phyloP scores from a whole-genome alignment of 768 basidiomycete species.

The Mycena venus region DNA sequence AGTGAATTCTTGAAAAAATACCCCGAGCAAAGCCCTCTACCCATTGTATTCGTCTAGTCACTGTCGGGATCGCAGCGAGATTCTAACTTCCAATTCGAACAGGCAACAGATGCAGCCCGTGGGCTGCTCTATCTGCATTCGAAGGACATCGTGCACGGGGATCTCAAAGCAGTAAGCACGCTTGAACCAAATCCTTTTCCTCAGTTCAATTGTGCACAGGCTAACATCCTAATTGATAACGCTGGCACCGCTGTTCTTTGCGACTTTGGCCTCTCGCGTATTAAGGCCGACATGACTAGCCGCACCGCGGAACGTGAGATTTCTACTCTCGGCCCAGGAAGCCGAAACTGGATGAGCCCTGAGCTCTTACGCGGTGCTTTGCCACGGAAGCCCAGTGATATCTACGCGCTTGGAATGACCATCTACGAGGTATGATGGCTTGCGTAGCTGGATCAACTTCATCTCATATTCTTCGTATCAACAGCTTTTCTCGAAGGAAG shows the following conservation, averaged over 20 bases:
- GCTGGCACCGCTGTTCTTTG: slow-evolving; percentile 24
- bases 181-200: neutral
- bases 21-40: slow-evolving; percentile 3
- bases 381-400: slow-evolving; percentile 30
- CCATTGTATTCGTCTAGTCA: neutral
- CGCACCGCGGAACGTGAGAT: neutral
- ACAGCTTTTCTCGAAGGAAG: neutral
- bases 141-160: slow-evolving; percentile 15
- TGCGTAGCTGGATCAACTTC: neutral
- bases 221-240: slow-evolving; percentile 29
- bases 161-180: neutral
- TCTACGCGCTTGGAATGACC: slow-evolving; percentile 41
- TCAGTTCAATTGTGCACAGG: neutral
- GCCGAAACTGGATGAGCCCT: slow-evolving; percentile 37
- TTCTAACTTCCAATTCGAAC: neutral
- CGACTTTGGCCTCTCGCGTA: slow-evolving; percentile 32
- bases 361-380: slow-evolving; percentile 29
- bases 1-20: slow-evolving; percentile 17
- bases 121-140: slow-evolving; percentile 26
- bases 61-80: neutral
- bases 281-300: slow-evolving; percentile 22
- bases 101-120: neutral
- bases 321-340: slow-evolving; percentile 7
- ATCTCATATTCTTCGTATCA: neutral
- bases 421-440: slow-evolving; percentile 33